phyloP scores from a whole-genome alignment of 495 filamentous ascomycete species.

The Schizothecium vesticola region DNA sequence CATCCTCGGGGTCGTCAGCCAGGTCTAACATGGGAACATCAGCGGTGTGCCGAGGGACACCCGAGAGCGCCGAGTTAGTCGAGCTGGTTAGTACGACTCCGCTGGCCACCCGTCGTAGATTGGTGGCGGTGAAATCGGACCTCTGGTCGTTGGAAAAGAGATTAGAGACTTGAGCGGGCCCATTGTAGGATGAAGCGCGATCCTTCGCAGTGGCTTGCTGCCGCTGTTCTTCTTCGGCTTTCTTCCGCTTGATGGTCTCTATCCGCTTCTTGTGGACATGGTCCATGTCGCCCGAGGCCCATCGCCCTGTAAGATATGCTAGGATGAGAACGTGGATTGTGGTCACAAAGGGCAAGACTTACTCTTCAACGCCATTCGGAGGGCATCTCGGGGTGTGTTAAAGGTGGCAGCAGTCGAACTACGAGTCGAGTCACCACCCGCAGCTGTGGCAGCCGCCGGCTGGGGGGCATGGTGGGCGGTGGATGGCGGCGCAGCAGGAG shows the following conservation, averaged over 20 bases:
- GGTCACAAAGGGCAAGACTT: neutral
- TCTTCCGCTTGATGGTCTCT: conserved; percentile 9
- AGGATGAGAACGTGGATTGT: neutral
- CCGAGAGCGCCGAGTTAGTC: neutral
- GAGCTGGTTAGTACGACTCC: neutral
- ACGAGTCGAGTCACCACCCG: neutral
- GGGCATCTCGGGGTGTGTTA: conserved; percentile 12
- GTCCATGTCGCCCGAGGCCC: conserved; percentile 23
- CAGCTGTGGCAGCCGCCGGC: neutral
- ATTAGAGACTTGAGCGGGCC: neutral
- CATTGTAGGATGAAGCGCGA: neutral
- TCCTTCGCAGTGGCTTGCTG: neutral
- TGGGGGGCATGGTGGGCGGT: neutral
- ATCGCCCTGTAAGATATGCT: conserved; percentile 14
- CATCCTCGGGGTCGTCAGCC: neutral
- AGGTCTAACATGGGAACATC: neutral
- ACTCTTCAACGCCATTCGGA: conserved; percentile 15
- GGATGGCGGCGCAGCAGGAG: neutral
- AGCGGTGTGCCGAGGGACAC: neutral
- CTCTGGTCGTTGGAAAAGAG: conserved; percentile 1
- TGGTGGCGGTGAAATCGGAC: neutral
- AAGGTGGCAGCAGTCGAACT: neutral
- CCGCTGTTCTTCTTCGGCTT: neutral
- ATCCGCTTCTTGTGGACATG: conserved; percentile 11
- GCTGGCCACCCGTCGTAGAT: neutral